Conservation (phyloP, 1,284 basidiomycete genomes). For the Pulveroboletus sp. region DNA sequence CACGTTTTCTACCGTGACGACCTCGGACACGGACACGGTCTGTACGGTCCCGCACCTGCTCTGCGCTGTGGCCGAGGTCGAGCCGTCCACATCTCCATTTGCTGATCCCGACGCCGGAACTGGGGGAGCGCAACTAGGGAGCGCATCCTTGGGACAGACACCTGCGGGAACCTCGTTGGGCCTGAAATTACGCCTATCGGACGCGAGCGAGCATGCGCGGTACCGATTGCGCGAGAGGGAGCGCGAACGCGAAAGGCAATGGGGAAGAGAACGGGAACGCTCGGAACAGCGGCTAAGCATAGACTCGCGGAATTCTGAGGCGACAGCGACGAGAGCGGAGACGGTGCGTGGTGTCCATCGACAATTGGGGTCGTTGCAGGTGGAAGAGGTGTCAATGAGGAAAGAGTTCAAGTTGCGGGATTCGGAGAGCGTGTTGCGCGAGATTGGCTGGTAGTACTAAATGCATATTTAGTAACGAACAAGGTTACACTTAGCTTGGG, state of each 20-base stretch:
- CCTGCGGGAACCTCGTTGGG: conserved; percentile 18
- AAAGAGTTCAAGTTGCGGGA: conserved; percentile 22
- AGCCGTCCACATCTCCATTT: conserved; percentile 4
- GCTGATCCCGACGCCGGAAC: not conserved
- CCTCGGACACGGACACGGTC: conserved; percentile 27
- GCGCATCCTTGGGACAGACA: not conserved
- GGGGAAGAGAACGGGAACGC: not conserved
- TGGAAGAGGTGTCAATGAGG: not conserved
- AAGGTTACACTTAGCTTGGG: no score
- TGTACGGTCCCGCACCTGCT: conserved; percentile 18
- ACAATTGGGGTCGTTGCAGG: not conserved
- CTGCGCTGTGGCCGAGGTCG: not conserved
- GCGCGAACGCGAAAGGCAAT: conserved; percentile 15
- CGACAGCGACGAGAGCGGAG: not conserved
- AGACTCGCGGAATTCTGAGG: not conserved
- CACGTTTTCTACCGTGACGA: conserved; percentile 31
- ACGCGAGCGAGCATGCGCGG: conserved; percentile 30
- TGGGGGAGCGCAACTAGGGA: not conserved
- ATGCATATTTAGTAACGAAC: no score
- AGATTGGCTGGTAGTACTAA: conserved; percentile 29
- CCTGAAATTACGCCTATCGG: conserved; percentile 26
- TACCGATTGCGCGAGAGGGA: conserved; percentile 29
- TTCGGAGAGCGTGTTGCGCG: conserved; percentile 25
- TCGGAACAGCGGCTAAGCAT: not conserved
- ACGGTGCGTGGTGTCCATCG: not conserved